Evolutionary conservation across 192 early-diverging fungal species (phyloP), one percentile per base, ranked within the genome.

Genomic region (Entomortierella lignicola): DNA sequence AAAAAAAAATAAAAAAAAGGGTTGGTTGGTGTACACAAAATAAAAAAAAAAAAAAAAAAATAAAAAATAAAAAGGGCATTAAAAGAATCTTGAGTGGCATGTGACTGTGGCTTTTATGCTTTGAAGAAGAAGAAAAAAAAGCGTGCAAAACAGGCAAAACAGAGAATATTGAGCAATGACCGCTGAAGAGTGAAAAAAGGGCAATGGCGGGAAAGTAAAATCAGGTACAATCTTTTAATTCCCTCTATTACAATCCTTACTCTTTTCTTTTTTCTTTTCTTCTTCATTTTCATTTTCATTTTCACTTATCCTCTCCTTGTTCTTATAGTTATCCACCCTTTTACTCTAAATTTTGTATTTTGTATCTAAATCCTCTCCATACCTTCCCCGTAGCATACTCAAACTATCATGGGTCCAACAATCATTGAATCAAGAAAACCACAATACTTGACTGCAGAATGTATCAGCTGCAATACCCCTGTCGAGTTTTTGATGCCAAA

Each of bases 361-460:
- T 23, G 8, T 30, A 21, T 29, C 26, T 53, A 11, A 11, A 5
- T 32, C 31, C 48, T 55, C 54, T 41, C n/a, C 27, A 20, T 55
- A 6, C 23, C 23, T 29, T 4, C 39, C 21, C 39, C 26, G n/a
- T 26, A 23, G 31, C 34, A 26, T 39, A 3, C 41, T 32, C 48
- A 55, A 12, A 42, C 20, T 12, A 47, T 47, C 5, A 84, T 84
- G 83, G 72, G 65, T 41, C 73, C 72, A 8, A 75, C 80, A 13
- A 62, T 85, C 55, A 79, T 85, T 54, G 55, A 80, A 52, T 86
- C 87, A 59, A 81, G 86, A 60, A 86, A 87, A 56, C 88, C 88
- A 21, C 84, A 85, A 63, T 86, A 84, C 57, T 62, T 85, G 34
- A 85, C 87, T 29, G 84, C 82, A 42, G 61, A 69, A 23, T 89